phyloP scores from a whole-genome alignment of 371 early-diverging fungal species.

The Entomophthora muscae region DNA sequence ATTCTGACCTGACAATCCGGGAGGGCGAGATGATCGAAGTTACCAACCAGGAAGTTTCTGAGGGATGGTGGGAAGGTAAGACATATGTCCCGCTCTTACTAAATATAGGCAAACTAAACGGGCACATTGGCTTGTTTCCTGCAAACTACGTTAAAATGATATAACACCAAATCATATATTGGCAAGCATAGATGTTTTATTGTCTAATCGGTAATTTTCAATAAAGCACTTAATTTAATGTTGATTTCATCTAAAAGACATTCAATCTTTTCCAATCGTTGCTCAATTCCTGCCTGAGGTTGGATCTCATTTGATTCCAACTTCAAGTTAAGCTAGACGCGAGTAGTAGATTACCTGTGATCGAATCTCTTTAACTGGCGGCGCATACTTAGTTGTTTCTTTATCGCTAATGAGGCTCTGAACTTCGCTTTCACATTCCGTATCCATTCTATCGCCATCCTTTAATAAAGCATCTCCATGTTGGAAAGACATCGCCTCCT shows the following conservation, averaged over 20 bases:
- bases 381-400: no score
- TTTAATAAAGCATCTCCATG: no score
- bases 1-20: conserved; percentile 48
- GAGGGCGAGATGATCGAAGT: conserved; percentile 47
- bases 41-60: conserved; percentile 30
- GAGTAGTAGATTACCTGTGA: no score
- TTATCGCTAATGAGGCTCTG: no score
- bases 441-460: no score
- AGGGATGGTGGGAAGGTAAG: conserved; percentile 62
- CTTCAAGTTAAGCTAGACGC: no score
- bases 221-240: background rate
- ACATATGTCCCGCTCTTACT: background rate
- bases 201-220: background rate
- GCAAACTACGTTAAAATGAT: conserved; percentile 45
- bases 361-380: no score
- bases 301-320: no score
- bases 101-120: conserved; percentile 35
- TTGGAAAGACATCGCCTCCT: no score
- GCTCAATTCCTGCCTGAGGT: no score
- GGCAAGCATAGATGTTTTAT: background rate
- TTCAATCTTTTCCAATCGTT: background rate
- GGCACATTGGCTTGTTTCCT: conserved; percentile 59
- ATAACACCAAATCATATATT: no score
- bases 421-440: no score
- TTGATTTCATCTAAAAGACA: background rate